Percentiles rank a stretch among this genome's conserved stretches.
phyloP scores from a whole-genome alignment of 2,329 filamentous ascomycete species.

The Arthrobotrys pseudoclavata region DNA sequence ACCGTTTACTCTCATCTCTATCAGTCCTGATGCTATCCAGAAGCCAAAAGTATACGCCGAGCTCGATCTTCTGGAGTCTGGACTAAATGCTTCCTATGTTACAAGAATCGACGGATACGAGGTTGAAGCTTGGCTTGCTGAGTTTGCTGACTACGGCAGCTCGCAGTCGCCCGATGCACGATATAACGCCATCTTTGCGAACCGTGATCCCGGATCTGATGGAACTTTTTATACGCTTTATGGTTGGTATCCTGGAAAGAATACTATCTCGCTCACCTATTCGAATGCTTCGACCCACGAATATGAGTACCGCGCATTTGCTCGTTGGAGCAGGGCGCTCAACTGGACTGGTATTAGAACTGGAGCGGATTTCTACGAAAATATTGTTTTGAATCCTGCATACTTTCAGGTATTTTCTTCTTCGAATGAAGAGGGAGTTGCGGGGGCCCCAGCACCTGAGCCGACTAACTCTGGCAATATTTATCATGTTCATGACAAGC shows the following conservation, averaged over 20 bases:
- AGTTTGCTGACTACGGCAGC: slow-evolving; percentile 42
- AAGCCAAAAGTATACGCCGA: slow-evolving; percentile 50
- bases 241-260: slow-evolving; percentile 56
- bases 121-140: slow-evolving; percentile 41
- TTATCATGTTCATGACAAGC: slow-evolving; percentile 25
- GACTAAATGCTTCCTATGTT: slow-evolving; percentile 17
- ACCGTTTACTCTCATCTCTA: slow-evolving; percentile 43
- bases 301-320: slow-evolving; percentile 39
- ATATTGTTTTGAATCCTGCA: slow-evolving; percentile 41
- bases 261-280: slow-evolving; percentile 44
- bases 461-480: slow-evolving; percentile 1
- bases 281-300: slow-evolving; percentile 40
- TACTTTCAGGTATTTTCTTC: slow-evolving; percentile 15
- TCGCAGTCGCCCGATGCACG: slow-evolving; percentile 57
- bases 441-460: neutral
- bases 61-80: slow-evolving; percentile 25
- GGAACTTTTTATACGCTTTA: slow-evolving; percentile 40
- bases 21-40: slow-evolving; percentile 46
- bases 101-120: slow-evolving; percentile 52
- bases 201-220: slow-evolving; percentile 47
- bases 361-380: slow-evolving; percentile 45
- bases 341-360: slow-evolving; percentile 53
- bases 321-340: slow-evolving; percentile 31
- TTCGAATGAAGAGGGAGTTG: neutral
- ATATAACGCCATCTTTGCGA: slow-evolving; percentile 53